These are phyloP conservation scores for Hypoxylon sp. DNA, from an alignment of 2,329 filamentous ascomycete species.

Conservation along the genomic window DNA sequence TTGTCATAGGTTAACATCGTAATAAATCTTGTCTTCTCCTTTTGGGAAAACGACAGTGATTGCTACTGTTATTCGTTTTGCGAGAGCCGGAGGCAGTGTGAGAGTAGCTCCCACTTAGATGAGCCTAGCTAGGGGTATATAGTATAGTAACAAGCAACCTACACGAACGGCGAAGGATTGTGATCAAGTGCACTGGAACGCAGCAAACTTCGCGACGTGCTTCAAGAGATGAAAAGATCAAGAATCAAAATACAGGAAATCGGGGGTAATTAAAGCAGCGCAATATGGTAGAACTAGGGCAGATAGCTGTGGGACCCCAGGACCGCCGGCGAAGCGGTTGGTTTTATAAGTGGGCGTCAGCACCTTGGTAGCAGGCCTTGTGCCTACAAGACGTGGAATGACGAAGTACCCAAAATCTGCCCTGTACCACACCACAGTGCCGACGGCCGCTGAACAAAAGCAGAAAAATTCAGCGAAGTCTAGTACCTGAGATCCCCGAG, in stretches of 20 bases:
- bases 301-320: constrained; percentile 40
- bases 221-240: constrained; percentile 26
- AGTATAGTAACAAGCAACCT: constrained; percentile 24
- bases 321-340: constrained; percentile 42
- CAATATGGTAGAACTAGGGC: constrained; percentile 43
- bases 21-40: constrained; percentile 9
- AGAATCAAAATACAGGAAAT: constrained; percentile 41
- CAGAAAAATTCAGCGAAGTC: constrained; percentile 38
- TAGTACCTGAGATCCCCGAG: constrained; percentile 43
- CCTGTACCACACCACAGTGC: constrained; percentile 45
- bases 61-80: constrained; percentile 13
- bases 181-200: constrained; percentile 10
- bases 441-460: constrained; percentile 39
- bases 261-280: constrained; percentile 45
- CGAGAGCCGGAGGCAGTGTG: constrained; percentile 4
- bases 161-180: constrained; percentile 26
- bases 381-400: constrained; percentile 32
- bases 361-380: constrained; percentile 30
- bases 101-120: constrained; percentile 18
- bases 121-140: constrained; percentile 25
- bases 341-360: constrained; percentile 47
- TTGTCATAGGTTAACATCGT: constrained; percentile 68
- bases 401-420: constrained; percentile 42
- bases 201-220: constrained; percentile 22
- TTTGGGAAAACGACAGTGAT: constrained; percentile 1